Base-by-base conservation (phyloP, 2,329 filamentous ascomycete species). In the Fusarium fujikuroi region DNA sequence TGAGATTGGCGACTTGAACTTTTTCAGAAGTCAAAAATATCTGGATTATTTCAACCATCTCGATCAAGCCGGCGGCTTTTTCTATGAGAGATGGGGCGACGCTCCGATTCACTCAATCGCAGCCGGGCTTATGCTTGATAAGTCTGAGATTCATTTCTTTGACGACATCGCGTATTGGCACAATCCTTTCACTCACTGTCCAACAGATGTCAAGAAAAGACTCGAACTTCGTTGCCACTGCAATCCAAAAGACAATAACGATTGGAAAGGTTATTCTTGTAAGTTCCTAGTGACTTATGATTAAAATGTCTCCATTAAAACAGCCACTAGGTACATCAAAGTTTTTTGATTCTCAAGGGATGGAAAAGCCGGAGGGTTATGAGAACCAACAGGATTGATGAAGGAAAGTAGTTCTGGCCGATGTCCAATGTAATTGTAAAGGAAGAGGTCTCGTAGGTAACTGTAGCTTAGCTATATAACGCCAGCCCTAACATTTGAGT, bases 361-460 rank as follows among this genome's bases (percentile, higher is more conserved):
- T 40, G 39, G 39, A 40, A 5, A 40, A 40, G 2, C 39, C 39
- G 7, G 39, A 40, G 39, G 39, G 39, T 3, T 40, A n/a, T 9
- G 39, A 40, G 39, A 40, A 40, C 7, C 39, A 40, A 40, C 39
- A 40, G 2, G 39, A 40, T 40, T 40, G 0, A 40, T n/a, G 1
- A 6, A n/a, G 19, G 19, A 40, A 39, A 40, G 19, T 11, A 21
- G 1, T 12, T 21, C 1, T 12, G 7, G 37, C 1, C 1, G 19
- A 8, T 12, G 7, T 12, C 0, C 12, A 12, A 21, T 40, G 0
- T 14, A 21, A 40, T 21, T 40, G 37, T 40, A 6, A 40, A 21
- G 7, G 7, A 40, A 5, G 12, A 21, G 37, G 37, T 7, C 19
- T 0, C 3, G 12, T 40, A 0, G 1, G 19, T 21, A 0, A 40